Evolutionary conservation across 768 basidiomycete genomes (phyloP), one percentile per base, ranked within the genome.

Genomic region (Tulasnella sp.): DNA sequence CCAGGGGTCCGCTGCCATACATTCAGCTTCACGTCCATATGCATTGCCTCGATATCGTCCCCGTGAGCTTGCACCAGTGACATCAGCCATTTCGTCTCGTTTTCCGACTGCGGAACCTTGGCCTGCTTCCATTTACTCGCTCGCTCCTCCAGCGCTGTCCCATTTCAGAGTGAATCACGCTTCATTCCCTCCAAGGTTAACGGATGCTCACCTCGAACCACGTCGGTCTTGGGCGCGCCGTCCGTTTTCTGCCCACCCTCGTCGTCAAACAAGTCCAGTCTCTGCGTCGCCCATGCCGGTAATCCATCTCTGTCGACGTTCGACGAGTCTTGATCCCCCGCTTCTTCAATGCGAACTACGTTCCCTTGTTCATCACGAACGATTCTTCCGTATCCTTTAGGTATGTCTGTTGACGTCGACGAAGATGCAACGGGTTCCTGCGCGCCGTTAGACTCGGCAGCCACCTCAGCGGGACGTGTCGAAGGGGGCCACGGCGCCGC

Each of bases 1-100:
- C 93, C 96, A 42, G 86, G 88, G 2, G 95, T 98, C 82, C 91
- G 89, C 85, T 99, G 97, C 83, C 91, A 91, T 20, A 88, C 85
- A 83, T 99, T 98, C 78, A 92, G 83, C 84, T 87, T 91, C 78
- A 90, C 85, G 85, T 99, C 96, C 81, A 87, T 86, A 15, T 90
- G 89, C 96, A 98, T 98, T 72, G 84, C 86, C 39, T 89, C 88
- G 32, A 91, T 85, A 85, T 98, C 91, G 40, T 87, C 85, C 1
- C 91, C 93, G 84, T 98, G 86, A 83, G 88, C 91, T 57, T 84
- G 83, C 16, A 93, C 89, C 39, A 99, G 87, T 61, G 88, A 85
- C 78, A 85, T 83, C 61, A 99, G 86, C 84, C 92, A 93, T 69
- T 84, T 85, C 77, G 86, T 83, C 84, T 98, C 95, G 3, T 91